Evolutionary conservation across 768 basidiomycete species (phyloP).

Genomic region (Pilatotrama ljubarskyi): DNA sequence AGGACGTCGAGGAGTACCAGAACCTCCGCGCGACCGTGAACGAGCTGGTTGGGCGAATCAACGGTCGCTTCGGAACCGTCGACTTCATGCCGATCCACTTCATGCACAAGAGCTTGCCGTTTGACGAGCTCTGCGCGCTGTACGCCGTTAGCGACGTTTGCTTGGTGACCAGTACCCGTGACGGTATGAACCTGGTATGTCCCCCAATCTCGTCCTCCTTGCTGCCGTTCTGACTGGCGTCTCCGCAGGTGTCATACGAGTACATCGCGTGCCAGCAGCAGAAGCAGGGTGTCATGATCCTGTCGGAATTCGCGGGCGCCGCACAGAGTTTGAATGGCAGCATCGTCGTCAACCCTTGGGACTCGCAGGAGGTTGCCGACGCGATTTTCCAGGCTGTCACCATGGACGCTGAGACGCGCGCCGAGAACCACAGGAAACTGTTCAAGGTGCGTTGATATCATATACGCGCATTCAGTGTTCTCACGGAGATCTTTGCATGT

Average conservation of each 20-base stretch:
- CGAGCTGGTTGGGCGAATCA: conserved; percentile 97
- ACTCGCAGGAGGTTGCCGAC: conserved; percentile 96
- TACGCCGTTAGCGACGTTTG: conserved; percentile 97
- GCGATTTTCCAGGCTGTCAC: conserved; percentile 96
- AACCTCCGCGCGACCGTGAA: conserved; percentile 94
- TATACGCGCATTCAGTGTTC: background rate
- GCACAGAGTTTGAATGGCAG: conserved; percentile 95
- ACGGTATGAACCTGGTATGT: conserved; percentile 98
- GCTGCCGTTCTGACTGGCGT: background rate
- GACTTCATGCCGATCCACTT: conserved; percentile 99
- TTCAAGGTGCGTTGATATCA: conserved; percentile 59
- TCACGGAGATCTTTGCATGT: background rate
- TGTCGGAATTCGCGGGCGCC: conserved; percentile 98
- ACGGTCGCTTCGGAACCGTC: conserved; percentile 97
- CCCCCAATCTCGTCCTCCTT: conserved; percentile 27
- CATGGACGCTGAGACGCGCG: conserved; percentile 79
- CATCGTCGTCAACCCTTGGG: conserved; percentile 98
- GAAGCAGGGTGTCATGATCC: conserved; percentile 93
- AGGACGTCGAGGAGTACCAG: conserved; percentile 99
- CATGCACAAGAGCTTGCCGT: conserved; percentile 92
- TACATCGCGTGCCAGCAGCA: conserved; percentile 95
- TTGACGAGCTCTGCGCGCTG: conserved; percentile 96
- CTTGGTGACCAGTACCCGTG: conserved; percentile 90
- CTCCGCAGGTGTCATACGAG: conserved; percentile 88
- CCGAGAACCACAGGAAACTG: conserved; percentile 91